phyloP scores from a whole-genome alignment of 345 rosid species.

The Sisymbrium irio region DNA sequence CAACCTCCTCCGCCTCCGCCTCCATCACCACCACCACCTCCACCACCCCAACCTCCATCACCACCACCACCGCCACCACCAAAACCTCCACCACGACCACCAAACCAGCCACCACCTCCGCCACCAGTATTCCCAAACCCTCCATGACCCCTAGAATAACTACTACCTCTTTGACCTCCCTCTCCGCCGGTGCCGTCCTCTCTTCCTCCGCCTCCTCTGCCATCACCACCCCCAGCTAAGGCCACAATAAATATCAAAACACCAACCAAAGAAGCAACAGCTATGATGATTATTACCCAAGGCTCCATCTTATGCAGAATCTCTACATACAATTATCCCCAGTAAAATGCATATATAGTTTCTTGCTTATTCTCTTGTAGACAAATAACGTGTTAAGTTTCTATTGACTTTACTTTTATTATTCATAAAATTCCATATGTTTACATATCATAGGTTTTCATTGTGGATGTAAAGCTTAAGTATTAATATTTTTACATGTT shows the following conservation, averaged over 20 bases:
- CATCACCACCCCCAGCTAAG: background rate
- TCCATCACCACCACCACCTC: background rate
- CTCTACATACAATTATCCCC: background rate
- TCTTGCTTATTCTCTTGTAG: background rate
- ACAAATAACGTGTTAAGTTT: slow-evolving; percentile 17
- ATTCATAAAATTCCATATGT: background rate
- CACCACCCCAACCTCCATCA: background rate
- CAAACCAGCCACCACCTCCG: slow-evolving; percentile 13
- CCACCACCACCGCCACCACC: background rate
- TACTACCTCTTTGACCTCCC: background rate
- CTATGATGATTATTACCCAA: slow-evolving; percentile 12
- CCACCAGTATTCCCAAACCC: background rate
- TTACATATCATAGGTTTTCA: background rate
- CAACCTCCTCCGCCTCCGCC: slow-evolving; percentile 1
- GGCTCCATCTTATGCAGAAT: slow-evolving; percentile 20
- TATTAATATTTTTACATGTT: background rate
- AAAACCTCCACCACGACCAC: background rate
- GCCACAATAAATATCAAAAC: background rate
- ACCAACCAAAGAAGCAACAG: slow-evolving; percentile 6
- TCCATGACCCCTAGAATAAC: background rate
- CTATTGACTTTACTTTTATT: slow-evolving; percentile 5
- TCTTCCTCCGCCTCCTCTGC: background rate
- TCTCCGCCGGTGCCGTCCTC: no score
- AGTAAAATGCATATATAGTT: background rate
- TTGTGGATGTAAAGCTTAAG: background rate